Evolutionary conservation across 495 filamentous ascomycete species (phyloP).

Genomic region (Aspergillus diversus): DNA sequence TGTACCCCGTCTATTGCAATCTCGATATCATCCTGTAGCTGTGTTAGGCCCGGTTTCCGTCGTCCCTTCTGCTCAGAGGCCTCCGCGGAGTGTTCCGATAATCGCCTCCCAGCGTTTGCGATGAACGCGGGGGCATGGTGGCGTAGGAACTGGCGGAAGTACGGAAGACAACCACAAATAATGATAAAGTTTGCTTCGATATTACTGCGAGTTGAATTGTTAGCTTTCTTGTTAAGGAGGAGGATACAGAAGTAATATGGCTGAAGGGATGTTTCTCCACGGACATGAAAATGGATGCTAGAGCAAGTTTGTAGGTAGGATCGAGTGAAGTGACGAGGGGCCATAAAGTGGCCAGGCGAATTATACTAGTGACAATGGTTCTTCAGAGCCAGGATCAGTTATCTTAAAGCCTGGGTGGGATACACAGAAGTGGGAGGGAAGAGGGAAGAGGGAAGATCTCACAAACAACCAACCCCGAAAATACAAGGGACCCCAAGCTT

Average conservation of each 20-base stretch:
- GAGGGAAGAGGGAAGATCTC: slow-evolving; percentile 15
- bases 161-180: slow-evolving; percentile 22
- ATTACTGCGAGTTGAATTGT: slow-evolving; percentile 10
- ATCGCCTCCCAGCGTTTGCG: too few species aligned
- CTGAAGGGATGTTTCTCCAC: too few species aligned
- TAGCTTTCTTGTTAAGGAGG: too few species aligned
- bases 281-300: slow-evolving; percentile 20
- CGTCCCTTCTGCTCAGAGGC: too few species aligned
- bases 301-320: slow-evolving; percentile 24
- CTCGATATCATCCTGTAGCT: too few species aligned
- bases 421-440: background rate
- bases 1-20: too few species aligned
- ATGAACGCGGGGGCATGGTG: slow-evolving; percentile 17
- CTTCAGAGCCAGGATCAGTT: slow-evolving; percentile 28
- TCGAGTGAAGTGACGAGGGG: slow-evolving; percentile 26
- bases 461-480: slow-evolving; percentile 34
- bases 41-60: too few species aligned
- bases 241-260: too few species aligned
- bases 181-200: slow-evolving; percentile 32
- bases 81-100: too few species aligned
- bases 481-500: slow-evolving; percentile 28
- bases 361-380: slow-evolving; percentile 33
- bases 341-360: slow-evolving; percentile 31
- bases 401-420: slow-evolving; percentile 5
- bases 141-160: slow-evolving; percentile 28